Evolutionary conservation across 2,329 filamentous ascomycete genomes (phyloP).

Genomic region (Hymenoscyphus occultus): DNA sequence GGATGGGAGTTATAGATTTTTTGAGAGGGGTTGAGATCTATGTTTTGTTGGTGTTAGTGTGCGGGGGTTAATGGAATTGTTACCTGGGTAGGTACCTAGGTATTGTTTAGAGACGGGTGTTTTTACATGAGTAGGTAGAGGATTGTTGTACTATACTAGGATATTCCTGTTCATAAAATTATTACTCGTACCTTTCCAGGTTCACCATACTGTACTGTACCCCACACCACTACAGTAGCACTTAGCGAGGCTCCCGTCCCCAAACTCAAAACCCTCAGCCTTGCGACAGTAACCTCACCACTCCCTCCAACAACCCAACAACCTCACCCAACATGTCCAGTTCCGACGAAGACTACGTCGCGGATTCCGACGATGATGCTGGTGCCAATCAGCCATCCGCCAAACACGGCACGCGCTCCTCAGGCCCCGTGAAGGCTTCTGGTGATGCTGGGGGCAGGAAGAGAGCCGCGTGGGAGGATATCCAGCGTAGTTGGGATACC

Average conservation of each 20-base stretch:
- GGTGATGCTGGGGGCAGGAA: constrained; percentile 35
- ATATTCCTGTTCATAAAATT: background rate
- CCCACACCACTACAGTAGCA: background rate
- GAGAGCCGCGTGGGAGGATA: constrained; percentile 63
- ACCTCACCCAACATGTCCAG: constrained; percentile 56
- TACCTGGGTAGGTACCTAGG: too few species aligned
- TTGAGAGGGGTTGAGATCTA: too few species aligned
- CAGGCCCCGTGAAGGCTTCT: constrained; percentile 29
- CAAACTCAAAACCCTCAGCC: constrained; percentile 6
- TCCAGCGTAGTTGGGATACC: constrained; percentile 67
- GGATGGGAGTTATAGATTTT: too few species aligned
- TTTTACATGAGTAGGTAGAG: too few species aligned
- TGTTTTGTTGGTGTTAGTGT: too few species aligned
- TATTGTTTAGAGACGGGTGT: too few species aligned
- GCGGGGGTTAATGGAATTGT: too few species aligned
- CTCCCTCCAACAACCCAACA: background rate
- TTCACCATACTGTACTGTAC: background rate
- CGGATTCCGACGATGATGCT: constrained; percentile 64
- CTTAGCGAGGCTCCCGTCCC: background rate
- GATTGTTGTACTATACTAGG: background rate
- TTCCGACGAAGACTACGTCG: constrained; percentile 69
- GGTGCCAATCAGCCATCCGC: constrained; percentile 33
- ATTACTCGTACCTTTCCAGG: background rate
- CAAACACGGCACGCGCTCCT: constrained; percentile 34
- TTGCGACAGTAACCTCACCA: background rate